Conservation (phyloP, 2,329 filamentous ascomycete species). For the Alternaria hordeiaustralica region DNA sequence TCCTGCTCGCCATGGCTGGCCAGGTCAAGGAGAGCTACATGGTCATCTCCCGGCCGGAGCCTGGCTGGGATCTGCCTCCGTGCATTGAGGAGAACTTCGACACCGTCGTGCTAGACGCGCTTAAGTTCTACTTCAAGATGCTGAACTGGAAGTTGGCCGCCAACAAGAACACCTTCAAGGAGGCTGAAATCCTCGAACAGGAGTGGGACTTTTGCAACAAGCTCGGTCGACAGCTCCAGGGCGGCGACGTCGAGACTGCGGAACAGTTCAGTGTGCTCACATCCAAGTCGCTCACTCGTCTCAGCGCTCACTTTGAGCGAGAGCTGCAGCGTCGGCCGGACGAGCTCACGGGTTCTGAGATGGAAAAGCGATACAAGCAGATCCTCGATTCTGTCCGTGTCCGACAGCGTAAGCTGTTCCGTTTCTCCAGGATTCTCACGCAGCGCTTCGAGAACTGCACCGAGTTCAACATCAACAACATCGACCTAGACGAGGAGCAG, state of each 20-base stretch:
- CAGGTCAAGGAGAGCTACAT: conserved; percentile 90
- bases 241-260: conserved; percentile 93
- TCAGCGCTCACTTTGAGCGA: conserved; percentile 89
- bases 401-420: conserved; percentile 92
- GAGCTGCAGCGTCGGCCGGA: conserved; percentile 85
- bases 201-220: conserved; percentile 98
- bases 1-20: conserved; percentile 88
- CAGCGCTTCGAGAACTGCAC: conserved; percentile 96
- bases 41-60: conserved; percentile 81
- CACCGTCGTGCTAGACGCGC: conserved; percentile 84
- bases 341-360: conserved; percentile 78
- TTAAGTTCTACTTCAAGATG: conserved; percentile 99
- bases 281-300: conserved; percentile 85
- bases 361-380: conserved; percentile 97
- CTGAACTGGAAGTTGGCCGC: conserved; percentile 96
- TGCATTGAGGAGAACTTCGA: conserved; percentile 98
- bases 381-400: conserved; percentile 95
- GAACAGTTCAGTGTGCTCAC: conserved; percentile 96
- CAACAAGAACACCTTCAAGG: conserved; percentile 99
- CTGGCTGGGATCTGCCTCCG: conserved; percentile 92
- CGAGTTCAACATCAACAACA: conserved; percentile 86
- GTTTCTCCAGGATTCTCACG: conserved; percentile 88
- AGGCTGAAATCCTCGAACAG: conserved; percentile 94
- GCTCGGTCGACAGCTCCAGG: conserved; percentile 87
- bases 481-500: conserved; percentile 69